A percentile compares a stretch with the other conserved stretches of the same genome.
phyloP scores from a whole-genome alignment of 306 rosid species.

The Lathyrus sativus region DNA sequence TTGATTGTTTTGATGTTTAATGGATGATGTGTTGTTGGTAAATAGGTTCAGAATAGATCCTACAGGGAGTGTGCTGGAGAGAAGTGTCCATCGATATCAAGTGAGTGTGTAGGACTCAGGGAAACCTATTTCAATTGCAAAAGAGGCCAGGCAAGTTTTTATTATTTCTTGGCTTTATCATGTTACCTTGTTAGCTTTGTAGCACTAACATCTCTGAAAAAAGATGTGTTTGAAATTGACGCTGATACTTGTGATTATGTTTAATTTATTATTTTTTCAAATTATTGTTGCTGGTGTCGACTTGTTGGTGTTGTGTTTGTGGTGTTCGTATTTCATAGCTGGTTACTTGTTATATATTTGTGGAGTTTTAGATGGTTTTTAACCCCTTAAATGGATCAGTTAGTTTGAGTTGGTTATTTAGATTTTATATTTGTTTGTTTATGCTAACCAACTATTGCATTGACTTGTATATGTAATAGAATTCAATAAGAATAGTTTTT shows the following conservation, averaged over 20 bases:
- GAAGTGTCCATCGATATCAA: slow-evolving; percentile 84
- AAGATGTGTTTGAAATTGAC: no score
- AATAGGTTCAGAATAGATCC: slow-evolving; percentile 75
- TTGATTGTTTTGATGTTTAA: slow-evolving; percentile 23
- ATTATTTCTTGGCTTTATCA: slow-evolving; percentile 18
- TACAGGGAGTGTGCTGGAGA: slow-evolving; percentile 79
- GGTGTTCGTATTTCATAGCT: background rate
- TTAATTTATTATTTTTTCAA: no score
- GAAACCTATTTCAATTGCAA: slow-evolving; percentile 98
- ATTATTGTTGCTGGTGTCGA: no score
- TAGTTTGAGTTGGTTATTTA: background rate
- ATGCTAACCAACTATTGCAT: background rate
- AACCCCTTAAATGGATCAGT: background rate
- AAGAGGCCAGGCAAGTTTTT: slow-evolving; percentile 79
- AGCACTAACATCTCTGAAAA: no score
- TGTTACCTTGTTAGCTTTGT: background rate
- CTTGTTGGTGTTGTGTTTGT: no score
- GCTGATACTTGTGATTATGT: no score
- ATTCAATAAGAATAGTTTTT: background rate
- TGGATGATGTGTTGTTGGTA: slow-evolving; percentile 17
- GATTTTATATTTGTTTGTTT: background rate
- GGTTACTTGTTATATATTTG: background rate
- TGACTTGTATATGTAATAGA: background rate
- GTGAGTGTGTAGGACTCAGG: slow-evolving; percentile 86
- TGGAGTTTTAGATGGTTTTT: background rate